phyloP scores from a whole-genome alignment of 345 rosid species.

The Gynandropsis gynandra region DNA sequence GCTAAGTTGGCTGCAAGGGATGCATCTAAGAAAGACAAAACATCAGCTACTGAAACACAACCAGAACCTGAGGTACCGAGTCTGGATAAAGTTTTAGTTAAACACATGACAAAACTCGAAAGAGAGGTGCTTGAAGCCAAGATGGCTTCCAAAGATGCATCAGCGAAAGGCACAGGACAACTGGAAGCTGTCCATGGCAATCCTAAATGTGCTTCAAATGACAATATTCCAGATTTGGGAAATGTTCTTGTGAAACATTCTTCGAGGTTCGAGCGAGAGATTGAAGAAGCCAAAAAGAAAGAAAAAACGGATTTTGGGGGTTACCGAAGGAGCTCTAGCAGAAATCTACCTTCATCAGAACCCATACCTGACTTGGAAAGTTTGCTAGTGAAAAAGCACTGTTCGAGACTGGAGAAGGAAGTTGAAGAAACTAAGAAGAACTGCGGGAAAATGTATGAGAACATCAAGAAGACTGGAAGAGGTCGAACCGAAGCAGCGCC shows the following conservation, averaged over 20 bases:
- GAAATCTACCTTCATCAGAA: slow-evolving; percentile 24
- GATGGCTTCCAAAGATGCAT: slow-evolving; percentile 31
- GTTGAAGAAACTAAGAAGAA: slow-evolving; percentile 33
- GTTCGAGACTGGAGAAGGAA: slow-evolving; percentile 41
- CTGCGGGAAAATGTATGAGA: slow-evolving; percentile 26
- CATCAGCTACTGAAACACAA: not conserved
- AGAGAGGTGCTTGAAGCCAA: slow-evolving; percentile 80
- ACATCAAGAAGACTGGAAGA: slow-evolving; percentile 27
- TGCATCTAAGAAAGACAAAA: slow-evolving; percentile 13
- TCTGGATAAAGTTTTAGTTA: slow-evolving; percentile 77
- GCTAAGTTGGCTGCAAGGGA: slow-evolving; percentile 48
- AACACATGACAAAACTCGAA: slow-evolving; percentile 72
- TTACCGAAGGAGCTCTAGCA: slow-evolving; percentile 20
- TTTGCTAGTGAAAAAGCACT: slow-evolving; percentile 37
- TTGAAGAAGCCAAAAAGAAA: slow-evolving; percentile 48
- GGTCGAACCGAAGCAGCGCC: slow-evolving; percentile 18
- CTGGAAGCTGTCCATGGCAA: slow-evolving; percentile 15
- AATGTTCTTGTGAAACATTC: slow-evolving; percentile 58
- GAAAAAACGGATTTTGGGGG: slow-evolving; percentile 19
- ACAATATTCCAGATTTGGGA: slow-evolving; percentile 42
- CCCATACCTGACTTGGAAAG: slow-evolving; percentile 45
- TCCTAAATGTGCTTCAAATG: slow-evolving; percentile 18
- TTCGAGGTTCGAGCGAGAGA: slow-evolving; percentile 52
- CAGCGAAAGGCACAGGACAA: slow-evolving; percentile 12
- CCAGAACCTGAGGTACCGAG: slow-evolving; percentile 39